These are phyloP conservation scores for Quercus wislizeni DNA, from an alignment of 306 rosid species.

Conservation along the genomic window DNA sequence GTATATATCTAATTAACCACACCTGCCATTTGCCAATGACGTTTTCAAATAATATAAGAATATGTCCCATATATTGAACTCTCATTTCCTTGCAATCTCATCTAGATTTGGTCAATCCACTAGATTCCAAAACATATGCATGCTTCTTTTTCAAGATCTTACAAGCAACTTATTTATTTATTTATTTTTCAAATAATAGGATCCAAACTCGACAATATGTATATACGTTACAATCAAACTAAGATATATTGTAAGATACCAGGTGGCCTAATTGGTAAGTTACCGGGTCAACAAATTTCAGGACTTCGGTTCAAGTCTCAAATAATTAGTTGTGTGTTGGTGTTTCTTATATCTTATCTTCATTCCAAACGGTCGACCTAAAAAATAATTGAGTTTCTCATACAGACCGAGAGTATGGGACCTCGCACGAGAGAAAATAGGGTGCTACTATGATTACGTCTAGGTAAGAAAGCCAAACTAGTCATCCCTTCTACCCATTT, in stretches of 20 bases:
- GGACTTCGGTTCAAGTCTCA: too few relatives aligned
- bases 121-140: not conserved
- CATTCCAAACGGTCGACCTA: rapidly evolving
- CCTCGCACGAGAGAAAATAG: rapidly evolving
- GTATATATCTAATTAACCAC: too few relatives aligned
- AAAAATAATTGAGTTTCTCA: too few relatives aligned
- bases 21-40: not conserved
- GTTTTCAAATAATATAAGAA: not conserved
- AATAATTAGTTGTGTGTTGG: rapidly evolving
- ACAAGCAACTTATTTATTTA: too few relatives aligned
- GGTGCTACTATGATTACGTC: rapidly evolving
- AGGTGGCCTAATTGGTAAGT: too few relatives aligned
- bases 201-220: too few relatives aligned
- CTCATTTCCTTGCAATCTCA: not conserved
- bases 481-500: rapidly evolving
- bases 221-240: too few relatives aligned
- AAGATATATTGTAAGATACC: too few relatives aligned
- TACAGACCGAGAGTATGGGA: rapidly evolving
- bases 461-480: rapidly evolving
- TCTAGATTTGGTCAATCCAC: not conserved
- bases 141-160: not conserved
- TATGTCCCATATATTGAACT: not conserved
- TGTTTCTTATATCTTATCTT: rapidly evolving
- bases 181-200: not conserved
- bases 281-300: rapidly evolving